Evolutionary conservation across 106 monocot species (phyloP), one percentile per base, ranked within the genome.

Genomic region (Platanthera zijinensis): DNA sequence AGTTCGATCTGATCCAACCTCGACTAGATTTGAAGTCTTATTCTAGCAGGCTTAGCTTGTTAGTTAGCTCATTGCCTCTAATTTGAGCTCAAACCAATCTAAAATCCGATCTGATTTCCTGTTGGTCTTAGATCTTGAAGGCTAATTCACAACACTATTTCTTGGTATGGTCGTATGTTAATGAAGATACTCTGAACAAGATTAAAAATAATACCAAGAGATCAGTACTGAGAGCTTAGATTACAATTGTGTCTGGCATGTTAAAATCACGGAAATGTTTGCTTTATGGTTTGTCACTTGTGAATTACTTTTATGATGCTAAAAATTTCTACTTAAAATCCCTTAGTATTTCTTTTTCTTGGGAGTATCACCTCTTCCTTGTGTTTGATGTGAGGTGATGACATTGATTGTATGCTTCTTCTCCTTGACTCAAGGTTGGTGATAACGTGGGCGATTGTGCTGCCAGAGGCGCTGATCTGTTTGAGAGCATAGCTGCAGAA

Each of bases 361-460:
- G 62, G 57, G 17, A 19, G 19, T 59, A 19, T 59, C 11, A 6
- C 25, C 25, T 25, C 25, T 25, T 39, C 39, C 39, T 39, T 39
- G 39, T 39, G 39, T 2, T 39, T 39, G 39, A 39, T 39, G 39
- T 0, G 39, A 2, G 39, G 39, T 30, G 66, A 5, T 12, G 2
- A 11, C 25, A 3, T 66, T 4, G 32, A 66, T 32, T 66, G 25
- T 25, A 30, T 66, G 1, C 32, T n/a, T 11, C 11, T 66, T 70
- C 17, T 69, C 13, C 7, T 70, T 70, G 70, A 47, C 12, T 69
- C 57, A 47, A 99, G 99, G 99, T 99, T 78, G 99, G 99, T 78
- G 99, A 99, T 48, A 99, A 99, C 89, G 99, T 99, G 64, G 99
- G 99, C 57, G 99, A 99, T 69, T 99, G 99, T 95, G 99, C 99